phyloP scores from a whole-genome alignment of 352 stramenopile species.

The Pythium aphanidermatum region DNA sequence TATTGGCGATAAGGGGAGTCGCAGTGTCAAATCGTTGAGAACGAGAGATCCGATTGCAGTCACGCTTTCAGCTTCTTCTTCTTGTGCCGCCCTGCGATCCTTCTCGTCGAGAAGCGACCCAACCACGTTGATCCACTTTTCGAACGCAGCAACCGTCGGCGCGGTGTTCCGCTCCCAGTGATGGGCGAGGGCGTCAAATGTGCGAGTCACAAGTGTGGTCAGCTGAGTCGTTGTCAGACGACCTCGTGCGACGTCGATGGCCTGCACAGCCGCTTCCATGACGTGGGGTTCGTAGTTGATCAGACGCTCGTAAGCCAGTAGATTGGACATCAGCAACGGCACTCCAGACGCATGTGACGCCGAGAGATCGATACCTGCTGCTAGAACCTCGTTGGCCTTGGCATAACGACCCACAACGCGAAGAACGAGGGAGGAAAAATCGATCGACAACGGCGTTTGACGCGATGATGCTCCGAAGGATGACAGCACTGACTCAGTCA shows the following conservation, averaged over 20 bases:
- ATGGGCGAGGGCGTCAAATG: slow-evolving; percentile 9
- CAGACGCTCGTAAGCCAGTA: slow-evolving; percentile 3
- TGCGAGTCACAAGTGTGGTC: background rate
- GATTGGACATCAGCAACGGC: background rate
- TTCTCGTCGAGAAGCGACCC: slow-evolving; percentile 5
- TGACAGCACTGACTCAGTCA: no score
- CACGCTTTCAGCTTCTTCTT: background rate
- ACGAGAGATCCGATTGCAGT: background rate
- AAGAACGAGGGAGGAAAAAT: slow-evolving; percentile 1
- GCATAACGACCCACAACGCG: slow-evolving; percentile 3
- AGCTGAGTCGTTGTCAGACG: slow-evolving; percentile 1
- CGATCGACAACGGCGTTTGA: slow-evolving; percentile 1
- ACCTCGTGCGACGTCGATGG: background rate
- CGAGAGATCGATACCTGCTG: slow-evolving; percentile 3
- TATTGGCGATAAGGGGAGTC: slow-evolving; percentile 4
- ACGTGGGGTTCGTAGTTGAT: slow-evolving; percentile 2
- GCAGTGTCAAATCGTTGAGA: background rate
- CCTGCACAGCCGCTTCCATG: background rate
- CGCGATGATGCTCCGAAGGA: no score
- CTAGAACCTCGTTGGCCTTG: background rate
- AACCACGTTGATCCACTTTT: slow-evolving; percentile 5
- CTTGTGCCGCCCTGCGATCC: background rate
- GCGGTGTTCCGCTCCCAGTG: background rate
- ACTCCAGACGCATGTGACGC: slow-evolving; percentile 5
- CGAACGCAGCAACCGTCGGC: background rate